These are phyloP conservation scores for Cryphonectria radicalis DNA, from an alignment of 2,329 filamentous ascomycete species.

Conservation along the genomic window DNA sequence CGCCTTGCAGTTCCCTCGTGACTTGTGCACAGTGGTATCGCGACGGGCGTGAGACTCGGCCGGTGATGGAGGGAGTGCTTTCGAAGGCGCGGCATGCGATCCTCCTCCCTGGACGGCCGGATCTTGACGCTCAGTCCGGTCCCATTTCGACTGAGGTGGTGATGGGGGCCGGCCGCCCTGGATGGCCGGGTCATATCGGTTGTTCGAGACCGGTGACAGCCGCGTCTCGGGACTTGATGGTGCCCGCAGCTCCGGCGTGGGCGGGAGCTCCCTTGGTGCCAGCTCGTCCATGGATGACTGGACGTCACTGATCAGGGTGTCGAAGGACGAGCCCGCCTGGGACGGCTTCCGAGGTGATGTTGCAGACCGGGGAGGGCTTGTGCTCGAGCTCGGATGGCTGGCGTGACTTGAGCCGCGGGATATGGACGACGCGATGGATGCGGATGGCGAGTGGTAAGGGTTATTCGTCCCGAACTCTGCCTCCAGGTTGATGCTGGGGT, in stretches of 20 bases:
- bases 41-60: constrained; percentile 35
- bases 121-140: constrained; percentile 36
- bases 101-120: constrained; percentile 35
- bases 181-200: constrained; percentile 40
- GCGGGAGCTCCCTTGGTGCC: constrained; percentile 36
- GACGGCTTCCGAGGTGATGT: constrained; percentile 45
- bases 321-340: constrained; percentile 49
- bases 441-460: constrained; percentile 66
- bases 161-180: constrained; percentile 28
- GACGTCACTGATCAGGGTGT: constrained; percentile 60
- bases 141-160: constrained; percentile 20
- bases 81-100: constrained; percentile 1
- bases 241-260: constrained; percentile 40
- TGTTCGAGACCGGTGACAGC: constrained; percentile 31
- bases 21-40: constrained; percentile 43
- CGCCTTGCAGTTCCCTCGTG: constrained; percentile 80
- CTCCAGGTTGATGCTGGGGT: constrained; percentile 57
- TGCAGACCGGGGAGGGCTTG: constrained; percentile 56
- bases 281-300: constrained; percentile 54
- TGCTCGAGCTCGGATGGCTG: constrained; percentile 63
- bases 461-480: constrained; percentile 65
- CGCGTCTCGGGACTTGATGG: constrained; percentile 27
- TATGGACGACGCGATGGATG: constrained; percentile 67
- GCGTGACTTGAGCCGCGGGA: constrained; percentile 50
- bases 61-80: constrained; percentile 23